Base-by-base conservation (phyloP, 805 yeast species). In the Lipomyces japonicus region DNA sequence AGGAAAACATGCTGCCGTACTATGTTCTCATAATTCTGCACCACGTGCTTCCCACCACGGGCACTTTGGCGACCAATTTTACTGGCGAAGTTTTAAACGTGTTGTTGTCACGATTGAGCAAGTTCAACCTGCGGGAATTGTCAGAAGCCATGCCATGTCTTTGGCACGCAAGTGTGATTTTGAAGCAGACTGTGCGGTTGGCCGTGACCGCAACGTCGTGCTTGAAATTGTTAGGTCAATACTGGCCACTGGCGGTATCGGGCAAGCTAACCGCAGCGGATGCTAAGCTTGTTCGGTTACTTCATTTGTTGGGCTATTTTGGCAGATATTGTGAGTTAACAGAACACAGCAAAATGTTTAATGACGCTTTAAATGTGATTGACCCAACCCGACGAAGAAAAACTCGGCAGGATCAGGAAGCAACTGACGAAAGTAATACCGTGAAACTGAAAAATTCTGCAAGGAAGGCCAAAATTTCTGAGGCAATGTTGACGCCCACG, bases 91-190 rank as follows among this genome's bases (percentile, higher is more conserved):
- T 81, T 14, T 82, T 79, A 61, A 54, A 48, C 41, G 71, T 77
- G 1, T 59, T 86, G n/a, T 62, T 85, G 53, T 70, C 70, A 30
- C 68, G 77, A 28, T 64, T 86, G 28, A 81, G 90, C 2, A 82
- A 77, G 53, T 76, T 82, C 66, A 76, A 74, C 44, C 72, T 75
- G 0, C 71, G 64, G 48, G 93, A 86, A 57, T 65, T 86, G 6
- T 78, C 78, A n/a, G 82, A 81, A 61, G 95, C 91, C 0, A 75
- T 86, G 64, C 88, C 89, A 1, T 74, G 86, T 49, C 66, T 79
- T 3, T 81, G 88, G 84, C 65, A 65, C 6, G 68, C 86, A 0
- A 74, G 85, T 1, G 61, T 56, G 2, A 66, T 76, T 59, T 70
- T 74, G 36, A 67, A 71, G 1, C 79, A 77, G 43, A 72, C 76